Conservation (phyloP, 805 yeast genomes). For the Zygosaccharomyces gambellarensis region DNA sequence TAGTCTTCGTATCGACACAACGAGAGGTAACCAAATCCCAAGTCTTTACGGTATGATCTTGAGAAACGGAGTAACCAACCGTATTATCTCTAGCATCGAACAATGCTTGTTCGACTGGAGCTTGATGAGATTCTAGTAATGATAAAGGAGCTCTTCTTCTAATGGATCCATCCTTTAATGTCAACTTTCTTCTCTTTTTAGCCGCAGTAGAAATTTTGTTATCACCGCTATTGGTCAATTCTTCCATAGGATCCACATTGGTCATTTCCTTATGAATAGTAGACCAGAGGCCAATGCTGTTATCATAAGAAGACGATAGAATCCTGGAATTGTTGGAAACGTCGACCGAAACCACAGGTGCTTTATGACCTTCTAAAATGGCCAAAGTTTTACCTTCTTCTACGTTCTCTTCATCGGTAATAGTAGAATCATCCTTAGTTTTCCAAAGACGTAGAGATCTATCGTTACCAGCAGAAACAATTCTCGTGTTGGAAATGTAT, state of each 20-base stretch:
- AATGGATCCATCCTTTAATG: slow-evolving; percentile 67
- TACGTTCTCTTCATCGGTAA: slow-evolving; percentile 40
- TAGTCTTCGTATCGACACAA: slow-evolving; percentile 80
- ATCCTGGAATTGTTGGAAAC: slow-evolving; percentile 57
- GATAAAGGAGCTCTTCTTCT: slow-evolving; percentile 80
- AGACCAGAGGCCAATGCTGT: slow-evolving; percentile 82
- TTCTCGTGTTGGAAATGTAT: slow-evolving; percentile 69
- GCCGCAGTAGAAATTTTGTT: slow-evolving; percentile 66
- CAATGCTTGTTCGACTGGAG: slow-evolving; percentile 80
- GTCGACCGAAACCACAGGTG: slow-evolving; percentile 74
- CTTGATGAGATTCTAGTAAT: slow-evolving; percentile 72
- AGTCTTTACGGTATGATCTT: slow-evolving; percentile 90
- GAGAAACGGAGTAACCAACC: slow-evolving; percentile 90
- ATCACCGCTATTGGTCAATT: slow-evolving; percentile 36
- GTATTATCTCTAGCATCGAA: slow-evolving; percentile 70
- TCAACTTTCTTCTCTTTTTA: slow-evolving; percentile 82
- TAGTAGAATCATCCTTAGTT: slow-evolving; percentile 41
- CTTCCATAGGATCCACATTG: slow-evolving; percentile 46
- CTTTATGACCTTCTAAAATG: slow-evolving; percentile 83
- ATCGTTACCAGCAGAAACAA: slow-evolving; percentile 85
- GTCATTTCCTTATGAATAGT: slow-evolving; percentile 81
- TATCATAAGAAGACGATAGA: slow-evolving; percentile 80
- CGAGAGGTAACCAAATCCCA: slow-evolving; percentile 92
- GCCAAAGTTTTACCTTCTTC: slow-evolving; percentile 76
- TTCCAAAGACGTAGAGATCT: slow-evolving; percentile 88